A percentile compares a stretch with the other conserved stretches of the same genome.
These are phyloP conservation scores for Nakaseomyces sp. DNA, from an alignment of 1,139 yeast genomes.

Conservation along the genomic window DNA sequence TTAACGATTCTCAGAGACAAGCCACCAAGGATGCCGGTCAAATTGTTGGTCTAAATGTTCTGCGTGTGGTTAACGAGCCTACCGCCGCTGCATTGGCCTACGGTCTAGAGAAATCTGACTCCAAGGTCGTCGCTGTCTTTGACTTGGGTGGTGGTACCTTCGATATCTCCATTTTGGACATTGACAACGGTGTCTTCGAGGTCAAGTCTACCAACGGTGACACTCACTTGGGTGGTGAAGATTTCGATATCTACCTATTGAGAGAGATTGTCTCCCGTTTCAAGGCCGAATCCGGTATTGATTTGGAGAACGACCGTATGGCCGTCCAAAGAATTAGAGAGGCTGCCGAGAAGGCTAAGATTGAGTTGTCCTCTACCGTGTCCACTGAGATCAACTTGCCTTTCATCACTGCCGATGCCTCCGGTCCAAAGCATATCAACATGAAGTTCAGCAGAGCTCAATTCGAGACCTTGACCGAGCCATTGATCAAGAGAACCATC, in stretches of 20 bases:
- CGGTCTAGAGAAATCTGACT: constrained; percentile 83
- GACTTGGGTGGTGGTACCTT: constrained; percentile 99
- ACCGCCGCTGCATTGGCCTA: constrained; percentile 98
- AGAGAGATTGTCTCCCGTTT: constrained; percentile 86
- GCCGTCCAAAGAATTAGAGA: constrained; percentile 99
- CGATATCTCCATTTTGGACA: constrained; percentile 89
- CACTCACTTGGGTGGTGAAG: constrained; percentile 98
- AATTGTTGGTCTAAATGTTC: constrained; percentile 89
- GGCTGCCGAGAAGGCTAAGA: constrained; percentile 99
- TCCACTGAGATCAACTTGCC: constrained; percentile 32
- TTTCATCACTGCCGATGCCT: constrained; percentile 9
- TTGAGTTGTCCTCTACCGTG: constrained; percentile 89
- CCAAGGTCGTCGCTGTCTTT: constrained; percentile 86
- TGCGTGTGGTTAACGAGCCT: constrained; percentile 97
- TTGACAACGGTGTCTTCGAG: constrained; percentile 95
- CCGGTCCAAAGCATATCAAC: constrained; percentile 10
- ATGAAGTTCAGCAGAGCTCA: constrained; percentile 84
- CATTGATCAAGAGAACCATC: constrained; percentile 82
- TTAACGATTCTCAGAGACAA: constrained; percentile 97
- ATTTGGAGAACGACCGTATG: constrained; percentile 88
- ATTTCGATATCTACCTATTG: constrained; percentile 78
- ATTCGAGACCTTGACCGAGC: constrained; percentile 85
- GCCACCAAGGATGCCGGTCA: constrained; percentile 99
- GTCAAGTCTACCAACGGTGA: constrained; percentile 99
- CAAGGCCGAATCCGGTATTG: constrained; percentile 88